These are phyloP conservation scores for Miamiensis avidus DNA, from an alignment of 169 alveolate genomes.

Conservation along the genomic window DNA sequence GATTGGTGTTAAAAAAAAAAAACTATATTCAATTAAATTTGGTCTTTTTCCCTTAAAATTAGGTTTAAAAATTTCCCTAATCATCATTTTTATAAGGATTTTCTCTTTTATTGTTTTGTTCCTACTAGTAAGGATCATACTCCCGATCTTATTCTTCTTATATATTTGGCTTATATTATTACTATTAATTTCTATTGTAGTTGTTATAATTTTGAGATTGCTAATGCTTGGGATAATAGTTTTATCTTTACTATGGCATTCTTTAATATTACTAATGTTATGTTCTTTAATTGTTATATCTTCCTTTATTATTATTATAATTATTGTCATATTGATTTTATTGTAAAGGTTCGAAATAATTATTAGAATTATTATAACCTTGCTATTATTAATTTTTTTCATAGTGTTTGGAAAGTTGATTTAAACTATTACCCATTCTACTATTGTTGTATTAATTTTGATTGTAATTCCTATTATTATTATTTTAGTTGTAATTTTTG, in stretches of 20 bases:
- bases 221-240: too few relatives aligned
- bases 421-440: neutral
- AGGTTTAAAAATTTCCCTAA: too few relatives aligned
- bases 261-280: neutral
- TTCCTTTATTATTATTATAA: too few relatives aligned
- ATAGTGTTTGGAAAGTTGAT: neutral
- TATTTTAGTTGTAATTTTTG: neutral
- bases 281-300: neutral
- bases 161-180: neutral
- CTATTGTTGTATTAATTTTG: neutral
- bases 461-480: neutral
- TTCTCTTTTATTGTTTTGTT: too few relatives aligned
- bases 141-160: neutral
- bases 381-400: too few relatives aligned
- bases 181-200: neutral
- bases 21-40: too few relatives aligned
- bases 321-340: too few relatives aligned
- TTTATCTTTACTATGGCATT: neutral
- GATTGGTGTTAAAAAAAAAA: too few relatives aligned
- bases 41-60: too few relatives aligned
- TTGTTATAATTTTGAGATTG: neutral
- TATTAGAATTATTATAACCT: too few relatives aligned
- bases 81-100: too few relatives aligned
- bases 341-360: too few relatives aligned
- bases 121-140: neutral